These are phyloP conservation scores for Verticillium longisporum DNA, from an alignment of 2,329 filamentous ascomycete species.

Conservation along the genomic window DNA sequence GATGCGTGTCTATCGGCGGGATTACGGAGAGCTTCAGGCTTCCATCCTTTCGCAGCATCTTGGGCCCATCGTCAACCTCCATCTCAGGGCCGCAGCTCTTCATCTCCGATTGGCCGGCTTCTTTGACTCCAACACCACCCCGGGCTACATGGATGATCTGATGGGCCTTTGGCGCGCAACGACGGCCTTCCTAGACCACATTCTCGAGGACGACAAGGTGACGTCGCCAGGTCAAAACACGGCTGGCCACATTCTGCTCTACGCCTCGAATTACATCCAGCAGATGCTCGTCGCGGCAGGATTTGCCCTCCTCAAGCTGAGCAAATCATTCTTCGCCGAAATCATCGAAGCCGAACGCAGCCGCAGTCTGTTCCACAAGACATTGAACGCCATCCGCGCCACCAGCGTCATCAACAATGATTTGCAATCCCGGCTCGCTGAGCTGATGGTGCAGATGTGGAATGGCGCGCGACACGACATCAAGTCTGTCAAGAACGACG, in stretches of 20 bases:
- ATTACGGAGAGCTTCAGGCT: constrained; percentile 56
- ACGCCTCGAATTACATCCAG: constrained; percentile 70
- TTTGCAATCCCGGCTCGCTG: constrained; percentile 69
- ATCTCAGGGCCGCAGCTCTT: constrained; percentile 65
- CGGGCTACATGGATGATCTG: constrained; percentile 66
- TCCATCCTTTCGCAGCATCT: constrained; percentile 52
- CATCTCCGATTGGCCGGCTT: constrained; percentile 75
- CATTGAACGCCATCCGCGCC: constrained; percentile 62
- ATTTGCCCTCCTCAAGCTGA: constrained; percentile 70
- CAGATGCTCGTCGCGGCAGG: constrained; percentile 81
- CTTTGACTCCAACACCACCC: constrained; percentile 68
- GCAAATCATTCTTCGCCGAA: constrained; percentile 68
- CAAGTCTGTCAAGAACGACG: constrained; percentile 36
- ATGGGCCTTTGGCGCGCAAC: constrained; percentile 70
- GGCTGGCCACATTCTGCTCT: constrained; percentile 51
- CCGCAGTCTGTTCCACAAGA: constrained; percentile 62
- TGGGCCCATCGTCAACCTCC: constrained; percentile 54
- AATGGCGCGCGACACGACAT: constrained; percentile 55
- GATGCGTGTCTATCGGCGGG: constrained; percentile 59
- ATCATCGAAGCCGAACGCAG: constrained; percentile 65
- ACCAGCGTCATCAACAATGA: constrained; percentile 75
- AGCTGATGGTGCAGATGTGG: constrained; percentile 86
- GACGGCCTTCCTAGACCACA: constrained; percentile 60
- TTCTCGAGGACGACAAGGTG: constrained; percentile 47
- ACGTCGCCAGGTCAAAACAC: constrained; percentile 37